A percentile compares a stretch with the other conserved stretches of the same genome.
Conservation (phyloP, 495 filamentous ascomycete species). For the Aspergillus conjunctus region DNA sequence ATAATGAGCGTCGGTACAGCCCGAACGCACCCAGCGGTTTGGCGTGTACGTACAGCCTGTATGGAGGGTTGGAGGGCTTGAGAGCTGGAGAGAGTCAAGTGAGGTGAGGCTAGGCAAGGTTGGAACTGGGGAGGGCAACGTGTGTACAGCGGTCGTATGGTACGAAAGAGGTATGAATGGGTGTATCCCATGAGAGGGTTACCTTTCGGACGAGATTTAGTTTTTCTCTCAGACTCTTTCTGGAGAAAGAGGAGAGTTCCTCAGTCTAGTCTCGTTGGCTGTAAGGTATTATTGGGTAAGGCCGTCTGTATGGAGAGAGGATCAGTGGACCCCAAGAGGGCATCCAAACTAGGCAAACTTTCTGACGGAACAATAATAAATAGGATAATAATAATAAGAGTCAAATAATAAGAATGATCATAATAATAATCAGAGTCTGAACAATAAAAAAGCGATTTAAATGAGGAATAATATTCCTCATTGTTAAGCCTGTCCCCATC, state of each 20-base stretch:
- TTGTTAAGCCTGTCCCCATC: neutral
- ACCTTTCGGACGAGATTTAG: neutral
- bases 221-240: neutral
- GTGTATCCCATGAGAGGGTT: conserved; percentile 2
- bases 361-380: conserved; percentile 12
- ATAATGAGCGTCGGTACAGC: neutral
- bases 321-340: conserved; percentile 25
- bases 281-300: conserved; percentile 18
- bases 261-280: conserved; percentile 1
- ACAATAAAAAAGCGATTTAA: neutral
- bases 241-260: neutral
- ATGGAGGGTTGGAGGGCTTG: neutral
- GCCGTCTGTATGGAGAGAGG: conserved; percentile 11
- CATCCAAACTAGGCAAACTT: conserved; percentile 28
- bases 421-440: neutral
- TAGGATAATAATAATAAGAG: neutral
- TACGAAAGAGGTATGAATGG: conserved; percentile 1
- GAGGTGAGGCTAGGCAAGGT: neutral
- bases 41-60: neutral
- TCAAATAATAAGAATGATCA: conserved; percentile 4
- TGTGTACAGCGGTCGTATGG: neutral
- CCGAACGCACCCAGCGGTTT: too few relatives aligned
- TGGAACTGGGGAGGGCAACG: neutral
- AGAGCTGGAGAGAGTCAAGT: neutral
- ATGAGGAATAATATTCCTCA: neutral